Conservation (phyloP, 345 rosid species). For the Moricandia arvensis region DNA sequence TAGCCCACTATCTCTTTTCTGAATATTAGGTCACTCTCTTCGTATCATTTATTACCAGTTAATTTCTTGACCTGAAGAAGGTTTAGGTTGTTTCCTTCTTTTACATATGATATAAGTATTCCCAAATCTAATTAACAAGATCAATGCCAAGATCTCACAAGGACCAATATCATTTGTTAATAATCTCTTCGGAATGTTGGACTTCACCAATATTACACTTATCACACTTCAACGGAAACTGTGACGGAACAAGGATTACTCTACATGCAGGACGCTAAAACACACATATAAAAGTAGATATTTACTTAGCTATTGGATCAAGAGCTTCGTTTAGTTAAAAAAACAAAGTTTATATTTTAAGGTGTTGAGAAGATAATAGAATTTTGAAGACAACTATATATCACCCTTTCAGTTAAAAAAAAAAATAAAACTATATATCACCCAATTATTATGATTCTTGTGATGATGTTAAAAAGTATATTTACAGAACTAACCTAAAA, state of each 20-base stretch:
- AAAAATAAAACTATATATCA: not conserved
- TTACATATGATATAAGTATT: not conserved
- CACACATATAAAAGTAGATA: no score
- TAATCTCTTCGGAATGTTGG: not conserved
- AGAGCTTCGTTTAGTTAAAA: not conserved
- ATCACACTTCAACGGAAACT: not conserved
- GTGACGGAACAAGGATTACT: not conserved
- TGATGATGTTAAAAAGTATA: not conserved
- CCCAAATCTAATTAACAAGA: not conserved
- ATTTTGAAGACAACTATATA: not conserved
- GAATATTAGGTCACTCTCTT: not conserved
- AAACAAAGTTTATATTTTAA: no score
- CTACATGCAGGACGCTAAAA: not conserved
- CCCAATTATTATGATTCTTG: not conserved
- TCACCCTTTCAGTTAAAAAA: not conserved
- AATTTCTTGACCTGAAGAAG: not conserved
- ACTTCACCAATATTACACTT: slow-evolving; percentile 7
- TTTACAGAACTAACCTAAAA: slow-evolving; percentile 15
- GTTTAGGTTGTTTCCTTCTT: not conserved
- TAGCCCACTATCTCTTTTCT: not conserved
- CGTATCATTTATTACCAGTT: not conserved
- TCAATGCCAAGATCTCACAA: slow-evolving; percentile 7
- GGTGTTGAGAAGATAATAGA: not conserved
- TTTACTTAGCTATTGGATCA: no score
- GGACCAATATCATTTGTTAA: not conserved